Evolutionary conservation across 1,139 yeast species (phyloP).

Genomic region (Saccharomyces hybrid): DNA sequence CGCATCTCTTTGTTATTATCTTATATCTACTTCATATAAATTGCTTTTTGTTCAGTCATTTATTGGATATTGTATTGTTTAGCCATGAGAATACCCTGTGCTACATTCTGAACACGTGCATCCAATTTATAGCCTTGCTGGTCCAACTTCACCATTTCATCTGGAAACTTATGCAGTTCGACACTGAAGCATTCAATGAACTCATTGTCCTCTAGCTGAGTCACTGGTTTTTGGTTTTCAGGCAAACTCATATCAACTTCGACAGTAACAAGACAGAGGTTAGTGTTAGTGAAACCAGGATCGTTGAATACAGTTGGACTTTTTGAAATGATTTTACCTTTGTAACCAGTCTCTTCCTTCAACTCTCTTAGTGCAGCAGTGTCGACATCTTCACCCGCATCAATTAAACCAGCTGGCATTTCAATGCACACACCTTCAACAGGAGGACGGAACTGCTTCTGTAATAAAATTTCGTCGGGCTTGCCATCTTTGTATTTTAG

Average conservation of each 20-base stretch:
- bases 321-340: conserved; percentile 43
- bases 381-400: conserved; percentile 71
- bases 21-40: too few relatives aligned
- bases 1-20: background rate
- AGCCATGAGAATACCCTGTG: conserved; percentile 61
- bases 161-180: conserved; percentile 54
- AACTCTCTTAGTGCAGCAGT: conserved; percentile 81
- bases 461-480: conserved; percentile 55
- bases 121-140: conserved; percentile 69
- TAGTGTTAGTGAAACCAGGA: conserved; percentile 93
- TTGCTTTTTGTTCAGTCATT: background rate
- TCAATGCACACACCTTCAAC: conserved; percentile 82
- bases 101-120: conserved; percentile 80
- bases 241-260: conserved; percentile 62
- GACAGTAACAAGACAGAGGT: conserved; percentile 70
- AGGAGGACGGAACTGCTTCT: conserved; percentile 91
- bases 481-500: conserved; percentile 43
- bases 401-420: conserved; percentile 91
- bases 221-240: conserved; percentile 59
- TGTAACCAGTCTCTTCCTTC: conserved; percentile 86
- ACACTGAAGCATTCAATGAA: conserved; percentile 76
- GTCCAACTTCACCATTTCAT: conserved; percentile 44
- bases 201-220: conserved; percentile 81
- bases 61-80: conserved; percentile 32
- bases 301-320: conserved; percentile 68